Evolutionary conservation across 2,329 filamentous ascomycete species (phyloP).

Genomic region (Alternaria alternata): DNA sequence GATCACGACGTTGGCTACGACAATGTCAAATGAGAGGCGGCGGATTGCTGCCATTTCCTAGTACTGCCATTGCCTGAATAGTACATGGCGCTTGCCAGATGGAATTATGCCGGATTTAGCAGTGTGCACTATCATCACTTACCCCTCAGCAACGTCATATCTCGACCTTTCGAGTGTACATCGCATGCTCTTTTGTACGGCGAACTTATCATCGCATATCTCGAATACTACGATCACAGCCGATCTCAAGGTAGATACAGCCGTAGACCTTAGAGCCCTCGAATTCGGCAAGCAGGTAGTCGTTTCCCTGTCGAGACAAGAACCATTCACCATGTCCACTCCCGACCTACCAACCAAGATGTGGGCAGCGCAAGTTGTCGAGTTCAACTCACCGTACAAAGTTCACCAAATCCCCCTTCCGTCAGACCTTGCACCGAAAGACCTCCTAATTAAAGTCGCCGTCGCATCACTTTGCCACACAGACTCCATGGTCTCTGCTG

Average conservation of each 20-base stretch:
- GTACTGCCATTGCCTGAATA: background rate
- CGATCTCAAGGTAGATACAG: background rate
- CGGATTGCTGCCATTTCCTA: background rate
- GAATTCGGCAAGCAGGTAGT: background rate
- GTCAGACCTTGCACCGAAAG: slow-evolving; percentile 56
- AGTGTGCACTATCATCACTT: background rate
- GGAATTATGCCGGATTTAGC: background rate
- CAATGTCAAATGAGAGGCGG: background rate
- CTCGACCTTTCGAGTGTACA: background rate
- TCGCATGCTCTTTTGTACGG: background rate
- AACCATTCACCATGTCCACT: slow-evolving; percentile 11
- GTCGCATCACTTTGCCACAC: slow-evolving; percentile 70
- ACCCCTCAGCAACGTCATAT: background rate
- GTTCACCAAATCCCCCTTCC: slow-evolving; percentile 61
- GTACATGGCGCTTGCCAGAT: background rate
- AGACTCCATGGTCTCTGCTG: slow-evolving; percentile 63
- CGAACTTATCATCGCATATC: background rate
- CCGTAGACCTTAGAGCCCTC: background rate
- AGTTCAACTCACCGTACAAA: slow-evolving; percentile 64
- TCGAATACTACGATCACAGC: background rate
- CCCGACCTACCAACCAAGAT: slow-evolving; percentile 54
- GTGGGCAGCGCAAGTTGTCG: slow-evolving; percentile 59
- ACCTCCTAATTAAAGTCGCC: slow-evolving; percentile 68
- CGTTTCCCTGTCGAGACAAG: background rate
- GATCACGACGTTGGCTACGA: background rate